phyloP scores from a whole-genome alignment of 2,329 filamentous ascomycete species.

The Graphiopsis chlorocephala region DNA sequence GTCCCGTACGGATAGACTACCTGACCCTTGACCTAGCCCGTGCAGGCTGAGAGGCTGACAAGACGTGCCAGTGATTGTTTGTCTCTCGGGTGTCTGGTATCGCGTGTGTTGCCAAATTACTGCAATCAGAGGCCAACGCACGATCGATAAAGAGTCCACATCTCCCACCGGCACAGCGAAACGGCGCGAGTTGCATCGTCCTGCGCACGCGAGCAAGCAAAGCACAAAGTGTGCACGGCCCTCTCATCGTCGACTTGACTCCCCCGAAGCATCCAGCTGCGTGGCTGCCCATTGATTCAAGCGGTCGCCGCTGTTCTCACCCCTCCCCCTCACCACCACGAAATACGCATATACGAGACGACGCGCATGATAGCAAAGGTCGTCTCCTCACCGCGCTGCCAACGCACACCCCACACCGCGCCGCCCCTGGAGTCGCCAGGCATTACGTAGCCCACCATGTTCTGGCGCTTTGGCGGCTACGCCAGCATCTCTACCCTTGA shows the following conservation, averaged over 20 bases:
- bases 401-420: conserved; percentile 11
- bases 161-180: neutral
- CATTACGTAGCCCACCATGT: conserved; percentile 66
- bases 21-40: neutral
- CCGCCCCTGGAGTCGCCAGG: conserved; percentile 8
- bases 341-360: neutral
- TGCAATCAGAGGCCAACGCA: neutral
- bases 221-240: neutral
- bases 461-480: conserved; percentile 99
- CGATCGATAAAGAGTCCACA: neutral
- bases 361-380: conserved; percentile 13
- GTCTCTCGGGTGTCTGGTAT: neutral
- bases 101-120: neutral
- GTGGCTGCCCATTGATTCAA: conserved; percentile 12
- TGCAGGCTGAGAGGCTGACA: neutral
- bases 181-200: neutral
- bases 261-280: conserved; percentile 2
- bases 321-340: conserved; percentile 2
- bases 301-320: conserved; percentile 8
- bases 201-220: conserved; percentile 1
- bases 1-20: conserved; percentile 2
- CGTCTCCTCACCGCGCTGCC: conserved; percentile 8
- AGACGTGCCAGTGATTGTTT: neutral
- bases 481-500: conserved; percentile 96
- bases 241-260: neutral